Percentiles rank a stretch among this genome's conserved stretches.
These are phyloP conservation scores for Gaertneriomyces semiglobifer DNA, from an alignment of 192 early-diverging fungal species.

Conservation along the genomic window DNA sequence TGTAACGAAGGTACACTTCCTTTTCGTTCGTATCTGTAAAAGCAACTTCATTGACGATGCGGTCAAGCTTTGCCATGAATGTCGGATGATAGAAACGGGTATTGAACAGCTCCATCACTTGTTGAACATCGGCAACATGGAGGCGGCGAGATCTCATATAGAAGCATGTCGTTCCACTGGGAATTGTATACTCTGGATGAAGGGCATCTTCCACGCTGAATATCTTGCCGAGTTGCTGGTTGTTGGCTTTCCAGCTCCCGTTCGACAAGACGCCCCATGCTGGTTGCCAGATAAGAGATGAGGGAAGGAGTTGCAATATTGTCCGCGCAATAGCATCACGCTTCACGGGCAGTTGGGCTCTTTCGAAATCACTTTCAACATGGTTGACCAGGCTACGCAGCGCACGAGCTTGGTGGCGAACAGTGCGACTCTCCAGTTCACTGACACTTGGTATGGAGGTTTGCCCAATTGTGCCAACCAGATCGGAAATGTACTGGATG, in stretches of 20 bases:
- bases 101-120: conserved; percentile 9
- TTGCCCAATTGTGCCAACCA: neutral
- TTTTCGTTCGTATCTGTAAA: neutral
- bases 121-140: conserved; percentile 3
- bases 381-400: conserved; percentile 14
- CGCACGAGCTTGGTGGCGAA: neutral
- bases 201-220: neutral
- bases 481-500: conserved; percentile 3
- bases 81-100: conserved; percentile 12
- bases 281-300: neutral
- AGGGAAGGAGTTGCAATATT: neutral
- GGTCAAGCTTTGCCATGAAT: conserved; percentile 15
- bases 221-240: neutral
- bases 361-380: conserved; percentile 10
- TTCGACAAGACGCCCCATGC: neutral
- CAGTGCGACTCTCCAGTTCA: neutral
- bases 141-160: conserved; percentile 10
- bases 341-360: conserved; percentile 8
- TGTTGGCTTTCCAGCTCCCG: conserved; percentile 1
- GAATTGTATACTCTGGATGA: neutral
- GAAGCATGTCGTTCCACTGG: conserved; percentile 4
- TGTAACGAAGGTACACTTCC: conserved; percentile 20
- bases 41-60: neutral
- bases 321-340: conserved; percentile 6
- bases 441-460: neutral